Conservation (phyloP, 495 filamentous ascomycete genomes). For the Talaromyces proteolyticus region DNA sequence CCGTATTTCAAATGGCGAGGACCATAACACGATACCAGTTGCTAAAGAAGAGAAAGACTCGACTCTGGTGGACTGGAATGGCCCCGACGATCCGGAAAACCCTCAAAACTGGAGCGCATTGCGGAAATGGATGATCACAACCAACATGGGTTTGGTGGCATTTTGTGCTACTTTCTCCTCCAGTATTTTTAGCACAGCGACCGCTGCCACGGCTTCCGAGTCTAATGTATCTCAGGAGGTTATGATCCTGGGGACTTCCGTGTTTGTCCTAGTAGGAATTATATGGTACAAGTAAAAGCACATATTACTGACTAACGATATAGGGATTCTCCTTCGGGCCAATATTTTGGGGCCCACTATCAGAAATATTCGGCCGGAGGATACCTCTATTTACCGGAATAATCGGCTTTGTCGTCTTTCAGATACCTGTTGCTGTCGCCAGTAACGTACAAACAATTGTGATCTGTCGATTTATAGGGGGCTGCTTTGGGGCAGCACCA, state of each 20-base stretch:
- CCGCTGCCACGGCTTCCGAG: slow-evolving; percentile 28
- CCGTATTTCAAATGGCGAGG: too few relatives aligned
- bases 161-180: background rate
- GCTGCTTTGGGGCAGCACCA: slow-evolving; percentile 50
- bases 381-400: slow-evolving; percentile 38
- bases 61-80: too few relatives aligned
- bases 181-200: slow-evolving; percentile 29
- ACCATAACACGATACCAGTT: too few relatives aligned
- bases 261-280: slow-evolving; percentile 57
- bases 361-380: background rate
- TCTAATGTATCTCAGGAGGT: slow-evolving; percentile 44
- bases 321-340: background rate
- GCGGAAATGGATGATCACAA: slow-evolving; percentile 2
- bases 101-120: slow-evolving; percentile 46
- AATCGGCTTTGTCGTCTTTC: slow-evolving; percentile 45
- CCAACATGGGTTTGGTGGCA: background rate
- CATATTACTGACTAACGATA: background rate
- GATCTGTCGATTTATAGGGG: slow-evolving; percentile 49
- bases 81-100: slow-evolving; percentile 41
- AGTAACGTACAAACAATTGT: slow-evolving; percentile 47
- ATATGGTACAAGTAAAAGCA: too few relatives aligned
- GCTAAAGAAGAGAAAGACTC: too few relatives aligned
- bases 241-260: slow-evolving; percentile 46
- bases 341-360: background rate
- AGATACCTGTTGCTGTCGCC: slow-evolving; percentile 49